A percentile compares a stretch with the other conserved stretches of the same genome.
Evolutionary conservation across 2,329 filamentous ascomycete species (phyloP).

Genomic region (Penicillium griseofulvum): DNA sequence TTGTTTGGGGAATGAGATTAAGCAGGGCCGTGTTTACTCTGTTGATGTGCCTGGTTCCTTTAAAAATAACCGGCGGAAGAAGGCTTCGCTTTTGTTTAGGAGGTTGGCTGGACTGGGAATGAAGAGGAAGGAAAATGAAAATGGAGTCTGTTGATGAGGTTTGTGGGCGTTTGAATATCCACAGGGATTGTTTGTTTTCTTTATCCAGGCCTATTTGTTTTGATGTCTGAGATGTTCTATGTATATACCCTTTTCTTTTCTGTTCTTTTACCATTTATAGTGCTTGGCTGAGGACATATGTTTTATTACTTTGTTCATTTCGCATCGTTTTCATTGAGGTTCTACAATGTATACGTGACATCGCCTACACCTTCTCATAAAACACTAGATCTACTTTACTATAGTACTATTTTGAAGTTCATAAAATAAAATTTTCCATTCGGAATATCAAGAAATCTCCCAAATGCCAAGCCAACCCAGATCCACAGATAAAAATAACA

Average conservation of each 20-base stretch:
- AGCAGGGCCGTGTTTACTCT: slow-evolving; percentile 13
- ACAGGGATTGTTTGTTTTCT: neutral
- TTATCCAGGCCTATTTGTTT: neutral
- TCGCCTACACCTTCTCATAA: neutral
- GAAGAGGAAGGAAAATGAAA: slow-evolving; percentile 4
- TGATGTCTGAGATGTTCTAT: neutral
- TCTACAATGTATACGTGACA: neutral
- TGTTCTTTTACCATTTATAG: neutral
- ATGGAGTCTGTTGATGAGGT: neutral
- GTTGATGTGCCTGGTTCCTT: slow-evolving; percentile 1
- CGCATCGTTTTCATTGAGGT: neutral
- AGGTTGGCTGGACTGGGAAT: slow-evolving; percentile 19
- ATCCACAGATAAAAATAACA: slow-evolving; percentile 3
- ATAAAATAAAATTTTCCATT: neutral
- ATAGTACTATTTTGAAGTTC: neutral
- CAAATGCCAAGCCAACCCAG: neutral
- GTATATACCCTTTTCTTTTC: neutral
- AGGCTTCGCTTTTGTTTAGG: slow-evolving; percentile 19
- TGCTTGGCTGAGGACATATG: neutral
- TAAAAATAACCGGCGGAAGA: slow-evolving; percentile 8
- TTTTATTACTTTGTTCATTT: neutral
- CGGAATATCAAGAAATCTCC: neutral
- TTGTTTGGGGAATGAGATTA: neutral
- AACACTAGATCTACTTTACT: neutral
- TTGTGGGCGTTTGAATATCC: neutral